These are phyloP conservation scores for Cornus kousa DNA, from an alignment of 148 eudicot species.

Conservation along the genomic window DNA sequence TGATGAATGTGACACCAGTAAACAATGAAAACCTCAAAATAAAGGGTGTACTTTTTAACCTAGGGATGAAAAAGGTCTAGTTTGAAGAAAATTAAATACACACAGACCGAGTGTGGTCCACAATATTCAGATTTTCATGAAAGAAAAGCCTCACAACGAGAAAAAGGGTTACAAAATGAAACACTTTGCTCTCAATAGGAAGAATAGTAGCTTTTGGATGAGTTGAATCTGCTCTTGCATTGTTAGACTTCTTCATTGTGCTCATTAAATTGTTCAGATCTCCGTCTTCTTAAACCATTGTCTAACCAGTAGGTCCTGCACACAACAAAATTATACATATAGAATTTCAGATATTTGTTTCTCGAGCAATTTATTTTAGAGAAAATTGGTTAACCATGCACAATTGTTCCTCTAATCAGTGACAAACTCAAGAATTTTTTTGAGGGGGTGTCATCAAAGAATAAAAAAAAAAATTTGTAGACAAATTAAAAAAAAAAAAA, in stretches of 20 bases:
- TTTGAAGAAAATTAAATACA: neutral
- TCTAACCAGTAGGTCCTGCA: neutral
- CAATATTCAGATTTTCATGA: neutral
- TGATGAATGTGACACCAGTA: neutral
- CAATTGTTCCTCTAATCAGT: too few relatives aligned
- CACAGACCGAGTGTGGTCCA: neutral
- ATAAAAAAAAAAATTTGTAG: too few relatives aligned
- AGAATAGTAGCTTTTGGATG: neutral
- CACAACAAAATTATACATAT: neutral
- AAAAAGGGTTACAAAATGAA: neutral
- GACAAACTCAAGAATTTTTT: too few relatives aligned
- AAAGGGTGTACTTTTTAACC: neutral
- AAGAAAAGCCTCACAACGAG: neutral
- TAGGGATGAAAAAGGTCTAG: neutral
- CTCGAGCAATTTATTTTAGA: neutral
- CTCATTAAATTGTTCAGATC: neutral
- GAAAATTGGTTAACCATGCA: too few relatives aligned
- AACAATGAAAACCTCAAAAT: neutral
- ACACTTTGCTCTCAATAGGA: neutral
- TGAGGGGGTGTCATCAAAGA: too few relatives aligned
- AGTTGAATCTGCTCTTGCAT: neutral
- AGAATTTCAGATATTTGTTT: neutral
- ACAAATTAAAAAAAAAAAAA: too few relatives aligned
- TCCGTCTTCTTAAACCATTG: neutral
- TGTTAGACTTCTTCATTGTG: neutral